Evolutionary conservation across 1,284 basidiomycete genomes (phyloP).

Genomic region (Bondarzewia mesenterica): DNA sequence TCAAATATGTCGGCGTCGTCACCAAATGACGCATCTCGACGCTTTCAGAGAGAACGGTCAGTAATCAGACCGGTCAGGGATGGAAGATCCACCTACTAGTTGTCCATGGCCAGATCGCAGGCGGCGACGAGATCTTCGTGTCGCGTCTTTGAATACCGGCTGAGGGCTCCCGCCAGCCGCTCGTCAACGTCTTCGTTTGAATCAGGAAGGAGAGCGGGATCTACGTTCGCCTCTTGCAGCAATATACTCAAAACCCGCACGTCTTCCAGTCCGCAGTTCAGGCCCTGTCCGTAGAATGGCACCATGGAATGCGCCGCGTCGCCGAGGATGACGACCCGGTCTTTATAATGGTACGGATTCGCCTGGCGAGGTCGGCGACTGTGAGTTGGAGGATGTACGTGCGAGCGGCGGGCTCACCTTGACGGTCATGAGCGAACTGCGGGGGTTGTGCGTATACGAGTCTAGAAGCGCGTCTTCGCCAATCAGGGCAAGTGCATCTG

Average conservation of each 20-base stretch:
- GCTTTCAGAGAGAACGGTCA: conserved; percentile 31
- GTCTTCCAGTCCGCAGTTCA: conserved; percentile 97
- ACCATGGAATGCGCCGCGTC: conserved; percentile 98
- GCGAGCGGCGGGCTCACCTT: conserved; percentile 48
- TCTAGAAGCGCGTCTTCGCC: conserved; percentile 71
- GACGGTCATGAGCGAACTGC: conserved; percentile 86
- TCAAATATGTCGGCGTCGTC: conserved; percentile 72
- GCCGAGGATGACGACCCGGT: conserved; percentile 83
- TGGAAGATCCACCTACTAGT: conserved; percentile 67
- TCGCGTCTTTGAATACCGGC: conserved; percentile 72
- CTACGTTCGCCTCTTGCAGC: conserved; percentile 63
- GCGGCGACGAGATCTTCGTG: conserved; percentile 89
- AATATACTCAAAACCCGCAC: conserved; percentile 82
- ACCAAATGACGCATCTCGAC: conserved; percentile 94
- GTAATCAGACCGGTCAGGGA: neutral
- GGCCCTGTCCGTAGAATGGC: conserved; percentile 96
- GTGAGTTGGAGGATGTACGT: conserved; percentile 1
- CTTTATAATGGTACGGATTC: conserved; percentile 85
- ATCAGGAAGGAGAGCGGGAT: conserved; percentile 23
- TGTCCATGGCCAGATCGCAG: conserved; percentile 85
- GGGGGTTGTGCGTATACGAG: conserved; percentile 77
- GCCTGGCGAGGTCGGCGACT: conserved; percentile 37
- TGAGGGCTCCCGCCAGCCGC: conserved; percentile 59
- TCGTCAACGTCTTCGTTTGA: conserved; percentile 37
- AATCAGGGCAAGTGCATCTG: conserved; percentile 79